Evolutionary conservation across 2,329 filamentous ascomycete species (phyloP), one percentile per base, ranked within the genome.

Genomic region (Diplodia seriata): DNA sequence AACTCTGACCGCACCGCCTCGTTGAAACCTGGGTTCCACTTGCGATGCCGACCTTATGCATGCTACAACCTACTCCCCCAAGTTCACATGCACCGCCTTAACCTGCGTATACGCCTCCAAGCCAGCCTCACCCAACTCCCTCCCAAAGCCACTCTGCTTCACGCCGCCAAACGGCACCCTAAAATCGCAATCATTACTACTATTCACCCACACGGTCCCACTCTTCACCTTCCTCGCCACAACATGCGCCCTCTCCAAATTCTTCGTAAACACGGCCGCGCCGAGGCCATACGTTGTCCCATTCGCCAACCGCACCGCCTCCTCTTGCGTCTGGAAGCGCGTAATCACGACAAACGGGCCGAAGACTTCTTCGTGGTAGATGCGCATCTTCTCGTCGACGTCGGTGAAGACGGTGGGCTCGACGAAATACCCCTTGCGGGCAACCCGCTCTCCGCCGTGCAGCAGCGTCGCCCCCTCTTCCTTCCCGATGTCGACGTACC

Each of bases 321-420:
- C 75, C 7, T 76, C 76, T 69, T 91, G 88, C 29, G 85, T 81
- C 0, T 79, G 79, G 87, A 88, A 91, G 23, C 82, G 84, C 65
- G 90, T 72, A 6, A 90, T 78, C 0, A 89, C 89, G 0, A 90
- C 81, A 33, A 91, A 87, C 0, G 89, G 89, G 0, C 69, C 87
- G 70, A 89, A 90, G 4, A 86, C 85, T 73, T 90, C 87, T 71
- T 89, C 87, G 36, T 79, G 76, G 8, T 88, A 85, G 23, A 89
- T 80, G 4, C 81, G 76, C 1, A 85, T 84, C 33, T 84, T 79
- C 70, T 87, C 85, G 0, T 84, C 82, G 23, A 86, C 86, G 69
- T 85, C 85, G 40, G 84, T 81, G 33, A 89, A 83, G 67, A 89
- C 86, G 1, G 86, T 87, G 0, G 87, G 87, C 38, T 82, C 76